Conservation (phyloP, 1,284 basidiomycete species). For the Pholiota adiposa region DNA sequence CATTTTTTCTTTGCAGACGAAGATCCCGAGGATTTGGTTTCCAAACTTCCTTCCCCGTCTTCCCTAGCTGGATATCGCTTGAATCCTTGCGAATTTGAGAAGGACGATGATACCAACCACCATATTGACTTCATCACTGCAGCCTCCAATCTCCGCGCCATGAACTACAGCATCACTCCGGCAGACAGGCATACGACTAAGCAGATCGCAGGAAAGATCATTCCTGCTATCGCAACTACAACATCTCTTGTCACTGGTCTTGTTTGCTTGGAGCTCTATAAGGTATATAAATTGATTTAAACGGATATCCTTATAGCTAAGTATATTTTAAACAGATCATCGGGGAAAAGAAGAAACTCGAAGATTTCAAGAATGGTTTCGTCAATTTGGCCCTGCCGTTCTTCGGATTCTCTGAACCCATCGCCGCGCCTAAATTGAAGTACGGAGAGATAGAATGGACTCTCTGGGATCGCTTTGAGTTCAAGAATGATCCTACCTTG, state of each 20-base stretch:
- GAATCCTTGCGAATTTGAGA: slow-evolving; percentile 97
- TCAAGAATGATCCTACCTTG: slow-evolving; percentile 89
- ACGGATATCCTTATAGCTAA: background rate
- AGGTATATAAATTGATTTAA: slow-evolving; percentile 51
- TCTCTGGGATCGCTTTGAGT: slow-evolving; percentile 97
- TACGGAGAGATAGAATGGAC: slow-evolving; percentile 94
- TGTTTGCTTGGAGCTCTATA: slow-evolving; percentile 97
- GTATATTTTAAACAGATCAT: slow-evolving; percentile 70
- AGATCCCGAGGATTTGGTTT: slow-evolving; percentile 60
- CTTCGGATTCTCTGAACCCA: slow-evolving; percentile 99
- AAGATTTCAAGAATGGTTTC: slow-evolving; percentile 98
- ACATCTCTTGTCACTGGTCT: slow-evolving; percentile 95
- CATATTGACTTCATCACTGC: slow-evolving; percentile 99
- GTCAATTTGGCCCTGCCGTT: slow-evolving; percentile 98
- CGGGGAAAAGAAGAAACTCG: slow-evolving; percentile 91
- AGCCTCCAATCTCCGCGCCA: slow-evolving; percentile 95
- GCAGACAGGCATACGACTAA: slow-evolving; percentile 96
- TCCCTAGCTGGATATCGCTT: slow-evolving; percentile 95
- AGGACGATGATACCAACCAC: slow-evolving; percentile 98
- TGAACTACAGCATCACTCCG: slow-evolving; percentile 91
- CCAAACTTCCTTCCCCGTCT: slow-evolving; percentile 83
- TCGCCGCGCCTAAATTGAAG: slow-evolving; percentile 90
- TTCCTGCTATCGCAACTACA: slow-evolving; percentile 98
- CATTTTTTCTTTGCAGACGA: slow-evolving; percentile 41
- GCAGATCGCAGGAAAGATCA: slow-evolving; percentile 99